A percentile compares a stretch with the other conserved stretches of the same genome.
Conservation (phyloP, 1,284 basidiomycete genomes). For the Fomes fomentarius region DNA sequence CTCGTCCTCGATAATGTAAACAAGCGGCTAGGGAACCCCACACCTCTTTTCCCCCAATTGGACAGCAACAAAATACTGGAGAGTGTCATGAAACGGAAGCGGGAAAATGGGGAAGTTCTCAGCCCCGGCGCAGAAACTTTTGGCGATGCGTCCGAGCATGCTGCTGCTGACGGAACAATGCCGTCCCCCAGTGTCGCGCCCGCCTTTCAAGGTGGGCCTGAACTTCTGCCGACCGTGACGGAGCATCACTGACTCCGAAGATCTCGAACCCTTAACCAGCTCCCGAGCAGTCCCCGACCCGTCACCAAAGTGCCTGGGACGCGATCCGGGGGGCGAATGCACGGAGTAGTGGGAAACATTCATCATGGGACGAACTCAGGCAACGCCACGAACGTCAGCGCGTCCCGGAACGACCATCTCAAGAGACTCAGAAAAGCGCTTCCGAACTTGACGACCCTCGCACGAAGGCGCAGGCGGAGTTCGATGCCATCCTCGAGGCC, state of each 20-base stretch:
- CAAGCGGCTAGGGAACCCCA: slow-evolving; percentile 17
- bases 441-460: slow-evolving; percentile 38
- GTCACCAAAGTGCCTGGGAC: slow-evolving; percentile 55
- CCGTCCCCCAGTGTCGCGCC: not conserved
- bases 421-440: slow-evolving; percentile 12
- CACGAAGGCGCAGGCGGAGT: slow-evolving; percentile 52
- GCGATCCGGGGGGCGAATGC: slow-evolving; percentile 62
- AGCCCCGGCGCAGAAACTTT: slow-evolving; percentile 12
- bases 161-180: slow-evolving; percentile 4
- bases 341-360: slow-evolving; percentile 43
- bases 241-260: not conserved
- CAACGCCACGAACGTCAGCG: slow-evolving; percentile 55
- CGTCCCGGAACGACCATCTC: slow-evolving; percentile 11
- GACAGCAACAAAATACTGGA: slow-evolving; percentile 15
- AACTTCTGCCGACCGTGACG: not conserved
- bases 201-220: not conserved
- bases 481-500: slow-evolving; percentile 60
- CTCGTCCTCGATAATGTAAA: slow-evolving; percentile 23
- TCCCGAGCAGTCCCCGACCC: slow-evolving; percentile 5
- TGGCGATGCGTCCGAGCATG: slow-evolving; percentile 7
- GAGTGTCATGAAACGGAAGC: slow-evolving; percentile 15
- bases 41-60: slow-evolving; percentile 13
- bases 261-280: slow-evolving; percentile 1
- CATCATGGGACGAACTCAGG: slow-evolving; percentile 69
- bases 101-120: slow-evolving; percentile 19